phyloP scores from a whole-genome alignment of 164 flowering plant genomes.

The Tetracentron sinense region DNA sequence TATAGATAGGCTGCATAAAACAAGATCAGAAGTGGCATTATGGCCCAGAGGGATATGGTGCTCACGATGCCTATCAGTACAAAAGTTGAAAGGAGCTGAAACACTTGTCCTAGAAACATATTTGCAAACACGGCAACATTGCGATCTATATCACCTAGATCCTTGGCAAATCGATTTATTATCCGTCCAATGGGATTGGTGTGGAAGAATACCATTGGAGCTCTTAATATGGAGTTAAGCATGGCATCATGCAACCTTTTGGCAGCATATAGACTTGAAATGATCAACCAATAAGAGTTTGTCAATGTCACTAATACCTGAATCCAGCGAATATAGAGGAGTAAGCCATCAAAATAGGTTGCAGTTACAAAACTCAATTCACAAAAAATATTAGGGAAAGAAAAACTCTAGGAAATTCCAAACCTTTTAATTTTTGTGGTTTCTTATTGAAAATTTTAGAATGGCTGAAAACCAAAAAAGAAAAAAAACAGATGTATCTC shows the following conservation, averaged over 20 bases:
- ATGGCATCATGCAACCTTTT: slow-evolving; percentile 87
- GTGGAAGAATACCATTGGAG: slow-evolving; percentile 98
- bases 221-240: slow-evolving; percentile 82
- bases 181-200: slow-evolving; percentile 95
- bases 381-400: neutral
- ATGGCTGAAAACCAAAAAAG: too few species aligned
- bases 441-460: too few species aligned
- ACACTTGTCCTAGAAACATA: slow-evolving; percentile 79
- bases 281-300: slow-evolving; percentile 90
- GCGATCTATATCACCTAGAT: slow-evolving; percentile 91
- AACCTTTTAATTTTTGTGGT: neutral
- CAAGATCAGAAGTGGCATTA: slow-evolving; percentile 88
- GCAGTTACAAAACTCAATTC: neutral
- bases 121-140: slow-evolving; percentile 70
- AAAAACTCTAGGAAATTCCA: neutral
- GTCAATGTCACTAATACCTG: slow-evolving; percentile 76
- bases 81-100: slow-evolving; percentile 92
- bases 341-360: slow-evolving; percentile 9
- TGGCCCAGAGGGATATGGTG: slow-evolving; percentile 96
- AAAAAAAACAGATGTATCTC: too few species aligned
- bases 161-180: slow-evolving; percentile 97
- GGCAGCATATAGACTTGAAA: slow-evolving; percentile 92
- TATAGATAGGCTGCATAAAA: slow-evolving; percentile 90
- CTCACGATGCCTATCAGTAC: slow-evolving; percentile 91
- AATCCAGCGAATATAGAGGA: slow-evolving; percentile 9